These are phyloP conservation scores for Entomortierella beljakovae DNA, from an alignment of 192 early-diverging fungal species.

Conservation along the genomic window DNA sequence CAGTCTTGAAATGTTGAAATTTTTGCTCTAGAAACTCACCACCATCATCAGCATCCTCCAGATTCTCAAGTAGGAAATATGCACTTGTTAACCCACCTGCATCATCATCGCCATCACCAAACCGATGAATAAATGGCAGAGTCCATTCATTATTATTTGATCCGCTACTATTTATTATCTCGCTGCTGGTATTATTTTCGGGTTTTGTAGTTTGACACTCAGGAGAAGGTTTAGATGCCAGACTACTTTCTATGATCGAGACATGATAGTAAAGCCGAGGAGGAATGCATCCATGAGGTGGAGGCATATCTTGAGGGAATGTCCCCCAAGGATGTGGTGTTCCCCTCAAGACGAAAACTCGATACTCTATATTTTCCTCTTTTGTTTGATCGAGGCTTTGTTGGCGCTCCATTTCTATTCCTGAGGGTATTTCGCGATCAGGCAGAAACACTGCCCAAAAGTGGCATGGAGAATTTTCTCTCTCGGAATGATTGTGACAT, in stretches of 20 bases:
- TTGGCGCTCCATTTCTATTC: not conserved
- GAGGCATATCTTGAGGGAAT: slow-evolving; percentile 25
- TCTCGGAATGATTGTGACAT: not conserved
- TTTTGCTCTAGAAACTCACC: slow-evolving; percentile 17
- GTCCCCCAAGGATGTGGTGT: slow-evolving; percentile 20
- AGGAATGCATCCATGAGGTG: slow-evolving; percentile 46
- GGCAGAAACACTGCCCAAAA: slow-evolving; percentile 35
- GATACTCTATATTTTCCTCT: not conserved
- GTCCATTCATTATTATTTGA: slow-evolving; percentile 6
- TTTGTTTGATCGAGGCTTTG: not conserved
- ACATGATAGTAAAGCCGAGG: slow-evolving; percentile 40
- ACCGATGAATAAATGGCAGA: slow-evolving; percentile 25
- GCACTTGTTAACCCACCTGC: slow-evolving; percentile 39
- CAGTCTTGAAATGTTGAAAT: not conserved
- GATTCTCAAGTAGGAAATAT: slow-evolving; percentile 18
- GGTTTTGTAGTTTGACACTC: no score
- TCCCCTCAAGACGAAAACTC: slow-evolving; percentile 15
- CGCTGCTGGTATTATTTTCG: not conserved
- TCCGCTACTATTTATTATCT: not conserved
- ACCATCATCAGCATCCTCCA: slow-evolving; percentile 37
- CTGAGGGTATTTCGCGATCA: not conserved
- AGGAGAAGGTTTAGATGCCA: not conserved
- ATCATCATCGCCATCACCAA: slow-evolving; percentile 32
- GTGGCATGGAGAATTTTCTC: not conserved
- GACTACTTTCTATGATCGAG: not conserved